These are phyloP conservation scores for Hawksworthiomyces lignivorus DNA, from an alignment of 2,329 filamentous ascomycete genomes.

Conservation along the genomic window DNA sequence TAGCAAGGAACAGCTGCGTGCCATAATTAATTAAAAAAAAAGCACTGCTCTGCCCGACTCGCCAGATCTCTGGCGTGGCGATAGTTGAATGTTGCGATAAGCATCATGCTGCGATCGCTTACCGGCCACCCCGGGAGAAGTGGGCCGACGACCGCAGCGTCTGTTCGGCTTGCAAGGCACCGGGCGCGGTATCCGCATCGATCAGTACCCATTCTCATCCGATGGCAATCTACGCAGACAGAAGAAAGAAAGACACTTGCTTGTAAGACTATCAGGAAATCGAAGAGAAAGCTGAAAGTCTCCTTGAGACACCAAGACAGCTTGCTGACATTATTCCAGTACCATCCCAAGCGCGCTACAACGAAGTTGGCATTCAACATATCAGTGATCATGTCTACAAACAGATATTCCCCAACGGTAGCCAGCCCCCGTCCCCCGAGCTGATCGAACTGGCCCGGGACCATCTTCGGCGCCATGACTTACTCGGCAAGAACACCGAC, in stretches of 20 bases:
- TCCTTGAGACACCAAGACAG: neutral
- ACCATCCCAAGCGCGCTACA: constrained; percentile 61
- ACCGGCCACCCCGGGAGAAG: constrained; percentile 23
- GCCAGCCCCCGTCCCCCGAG: constrained; percentile 53
- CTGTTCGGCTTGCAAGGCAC: constrained; percentile 44
- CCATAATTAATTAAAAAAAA: neutral
- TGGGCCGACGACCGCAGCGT: constrained; percentile 33
- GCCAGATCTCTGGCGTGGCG: constrained; percentile 14
- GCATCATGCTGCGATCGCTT: constrained; percentile 33
- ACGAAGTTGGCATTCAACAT: constrained; percentile 91
- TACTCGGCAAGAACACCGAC: constrained; percentile 86
- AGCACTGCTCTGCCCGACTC: too few relatives aligned
- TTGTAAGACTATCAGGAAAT: constrained; percentile 27
- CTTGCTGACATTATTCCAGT: constrained; percentile 26
- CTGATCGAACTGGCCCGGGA: constrained; percentile 74
- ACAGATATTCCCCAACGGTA: constrained; percentile 66
- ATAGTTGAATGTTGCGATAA: too few relatives aligned
- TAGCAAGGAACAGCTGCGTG: neutral
- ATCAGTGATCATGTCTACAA: constrained; percentile 74
- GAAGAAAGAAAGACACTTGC: constrained; percentile 29
- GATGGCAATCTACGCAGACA: constrained; percentile 35
- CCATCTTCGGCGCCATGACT: constrained; percentile 76
- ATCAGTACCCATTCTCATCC: constrained; percentile 23
- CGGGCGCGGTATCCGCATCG: constrained; percentile 30
- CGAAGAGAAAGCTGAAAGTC: too few relatives aligned